Evolutionary conservation across 2,329 filamentous ascomycete genomes (phyloP), one percentile per base, ranked within the genome.

Genomic region (Lachnellula subtilissima): DNA sequence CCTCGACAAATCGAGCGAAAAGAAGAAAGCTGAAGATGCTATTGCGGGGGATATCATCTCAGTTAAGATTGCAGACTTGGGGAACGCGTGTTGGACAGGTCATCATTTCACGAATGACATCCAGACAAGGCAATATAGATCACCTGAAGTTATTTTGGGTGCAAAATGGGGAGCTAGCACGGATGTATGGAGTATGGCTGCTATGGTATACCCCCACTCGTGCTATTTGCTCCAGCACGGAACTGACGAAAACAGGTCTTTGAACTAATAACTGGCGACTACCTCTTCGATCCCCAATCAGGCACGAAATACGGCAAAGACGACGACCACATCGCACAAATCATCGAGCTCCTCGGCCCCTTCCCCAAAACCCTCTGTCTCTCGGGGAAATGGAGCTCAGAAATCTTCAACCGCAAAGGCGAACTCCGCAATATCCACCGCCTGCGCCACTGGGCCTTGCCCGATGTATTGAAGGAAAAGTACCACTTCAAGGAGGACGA

Each of bases 61-160:
- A 36, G 94, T 99, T 72, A 99, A 99, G 77, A 99, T 99, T 76
- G 94, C 94, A 43, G 94, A 99, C 77, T 78, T 99, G 54, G 94
- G 94, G 58, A 99, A 99, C 71, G 94, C 94, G 19, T 99, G 94
- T 77, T 99, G 94, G 94, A 92, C 96, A 28, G 91, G 91, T 63
- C 94, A 99, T 71, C 94, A 99, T 74, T 99, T 99, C 75, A 99
- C 94, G 69, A 97, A 99, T 71, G 94, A 99, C 71, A 99, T 99
- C 67, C 94, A 99, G 72, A 99, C 94, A 8, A 83, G 94, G 68
- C 94, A 99, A 74, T 99, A 99, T 73, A 83, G 94, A 55, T 97
- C 94, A 1, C 94, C 94, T 1, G 94, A 99, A 74, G 94, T 99
- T 55, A 97, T 99, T 58, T 78, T 99, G 19, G 94, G 94, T 40